Evolutionary conservation across 371 early-diverging fungal species (phyloP).

Genomic region (Hamiltosporidium tvaerminnensis): DNA sequence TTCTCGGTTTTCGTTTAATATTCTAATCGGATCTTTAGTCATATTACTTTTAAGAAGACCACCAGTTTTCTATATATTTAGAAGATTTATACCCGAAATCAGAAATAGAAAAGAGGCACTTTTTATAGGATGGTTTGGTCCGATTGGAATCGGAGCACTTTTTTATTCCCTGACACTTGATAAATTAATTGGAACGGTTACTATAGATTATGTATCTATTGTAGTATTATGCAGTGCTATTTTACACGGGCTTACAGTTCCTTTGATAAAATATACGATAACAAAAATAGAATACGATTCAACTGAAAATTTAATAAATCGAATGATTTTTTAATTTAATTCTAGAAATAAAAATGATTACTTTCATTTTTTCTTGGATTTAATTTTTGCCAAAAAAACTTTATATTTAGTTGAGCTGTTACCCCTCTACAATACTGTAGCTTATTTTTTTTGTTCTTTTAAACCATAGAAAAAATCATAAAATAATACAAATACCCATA

Average conservation of each 20-base stretch:
- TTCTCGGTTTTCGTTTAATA: slow-evolving; percentile 48
- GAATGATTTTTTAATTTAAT: slow-evolving; percentile 11
- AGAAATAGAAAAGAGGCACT: slow-evolving; percentile 62
- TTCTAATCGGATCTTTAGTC: slow-evolving; percentile 56
- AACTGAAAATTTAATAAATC: no score
- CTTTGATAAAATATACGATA: slow-evolving; percentile 4
- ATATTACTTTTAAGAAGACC: slow-evolving; percentile 66
- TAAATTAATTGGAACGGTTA: slow-evolving; percentile 6
- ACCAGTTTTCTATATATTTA: slow-evolving; percentile 59
- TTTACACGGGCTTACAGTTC: slow-evolving; percentile 40
- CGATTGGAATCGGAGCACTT: slow-evolving; percentile 73
- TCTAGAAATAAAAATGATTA: slow-evolving; percentile 8
- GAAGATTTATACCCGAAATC: slow-evolving; percentile 60
- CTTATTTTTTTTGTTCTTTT: no score
- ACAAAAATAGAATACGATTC: no score
- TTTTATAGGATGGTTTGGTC: slow-evolving; percentile 87
- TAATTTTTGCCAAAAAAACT: slow-evolving; percentile 24
- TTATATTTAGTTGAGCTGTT: neutral
- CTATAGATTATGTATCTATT: slow-evolving; percentile 12
- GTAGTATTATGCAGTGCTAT: slow-evolving; percentile 37
- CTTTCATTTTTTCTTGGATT: slow-evolving; percentile 35
- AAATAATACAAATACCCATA: no score
- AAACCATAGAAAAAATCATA: no score
- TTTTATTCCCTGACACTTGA: slow-evolving; percentile 44
- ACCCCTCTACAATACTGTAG: no score